These are phyloP conservation scores for Krasilnikovozyma curviuscula DNA, from an alignment of 768 basidiomycete species.

Conservation along the genomic window DNA sequence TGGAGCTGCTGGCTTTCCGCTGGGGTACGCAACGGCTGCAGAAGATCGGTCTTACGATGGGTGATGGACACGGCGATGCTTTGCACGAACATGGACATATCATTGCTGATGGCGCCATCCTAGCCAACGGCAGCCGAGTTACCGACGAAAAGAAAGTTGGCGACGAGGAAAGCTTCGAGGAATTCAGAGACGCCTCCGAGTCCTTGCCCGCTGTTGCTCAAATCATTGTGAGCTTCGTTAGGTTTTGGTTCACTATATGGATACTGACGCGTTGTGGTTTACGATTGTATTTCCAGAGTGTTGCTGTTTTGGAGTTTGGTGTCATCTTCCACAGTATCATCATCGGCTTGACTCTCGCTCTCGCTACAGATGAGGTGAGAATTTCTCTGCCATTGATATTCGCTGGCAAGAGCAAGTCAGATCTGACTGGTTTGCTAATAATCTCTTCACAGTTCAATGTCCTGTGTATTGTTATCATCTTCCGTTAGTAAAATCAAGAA, in stretches of 20 bases:
- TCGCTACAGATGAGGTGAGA: conserved; percentile 41
- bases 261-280: no score
- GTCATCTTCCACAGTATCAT: conserved; percentile 30
- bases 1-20: conserved; percentile 71
- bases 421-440: no score
- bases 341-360: conserved; percentile 81
- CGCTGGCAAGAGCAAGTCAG: no score
- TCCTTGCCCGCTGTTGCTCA: neutral
- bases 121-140: neutral
- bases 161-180: neutral
- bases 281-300: conserved; percentile 68
- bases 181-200: neutral
- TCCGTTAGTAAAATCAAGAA: conserved; percentile 87
- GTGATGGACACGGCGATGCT: neutral
- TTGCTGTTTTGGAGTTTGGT: conserved; percentile 86
- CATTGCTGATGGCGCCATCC: neutral
- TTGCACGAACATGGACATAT: conserved; percentile 9
- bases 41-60: conserved; percentile 36
- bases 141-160: neutral
- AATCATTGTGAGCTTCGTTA: neutral
- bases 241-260: no score
- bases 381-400: no score
- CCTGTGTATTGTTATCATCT: conserved; percentile 74
- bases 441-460: conserved; percentile 61
- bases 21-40: conserved; percentile 58